Evolutionary conservation across 2,329 filamentous ascomycete genomes (phyloP).

Genomic region (Microdochium bolleyi): DNA sequence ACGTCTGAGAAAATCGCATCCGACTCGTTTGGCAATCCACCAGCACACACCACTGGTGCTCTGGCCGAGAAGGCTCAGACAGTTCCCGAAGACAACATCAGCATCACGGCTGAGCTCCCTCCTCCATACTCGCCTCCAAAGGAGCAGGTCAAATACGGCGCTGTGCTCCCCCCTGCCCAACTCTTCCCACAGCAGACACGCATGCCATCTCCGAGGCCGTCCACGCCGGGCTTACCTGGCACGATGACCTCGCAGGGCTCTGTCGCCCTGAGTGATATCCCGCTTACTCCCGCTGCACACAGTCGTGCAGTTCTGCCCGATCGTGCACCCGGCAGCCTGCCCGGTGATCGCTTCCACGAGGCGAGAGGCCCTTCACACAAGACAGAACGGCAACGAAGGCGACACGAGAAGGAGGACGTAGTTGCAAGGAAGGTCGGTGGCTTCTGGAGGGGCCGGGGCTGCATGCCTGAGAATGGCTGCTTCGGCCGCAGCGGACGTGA

Average conservation of each 20-base stretch:
- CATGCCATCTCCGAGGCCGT: slow-evolving; percentile 49
- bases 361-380: slow-evolving; percentile 32
- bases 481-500: slow-evolving; percentile 57
- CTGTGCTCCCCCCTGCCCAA: slow-evolving; percentile 49
- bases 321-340: slow-evolving; percentile 34
- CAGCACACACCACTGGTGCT: not conserved
- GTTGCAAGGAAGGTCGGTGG: slow-evolving; percentile 48
- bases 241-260: slow-evolving; percentile 56
- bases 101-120: slow-evolving; percentile 28
- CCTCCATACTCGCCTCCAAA: slow-evolving; percentile 48
- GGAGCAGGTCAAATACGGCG: slow-evolving; percentile 41
- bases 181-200: slow-evolving; percentile 17
- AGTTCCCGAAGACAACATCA: slow-evolving; percentile 18
- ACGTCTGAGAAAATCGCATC: not conserved
- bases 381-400: slow-evolving; percentile 43
- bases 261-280: slow-evolving; percentile 53
- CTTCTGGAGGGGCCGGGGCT: slow-evolving; percentile 59
- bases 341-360: slow-evolving; percentile 32
- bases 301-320: slow-evolving; percentile 27
- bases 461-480: slow-evolving; percentile 54
- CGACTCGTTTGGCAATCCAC: not conserved
- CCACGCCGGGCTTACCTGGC: slow-evolving; percentile 53
- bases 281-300: slow-evolving; percentile 27
- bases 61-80: slow-evolving; percentile 28
- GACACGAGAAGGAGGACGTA: slow-evolving; percentile 59